A percentile compares a stretch with the other conserved stretches of the same genome.
These are phyloP conservation scores for Pilobolus umbonatus DNA, from an alignment of 192 early-diverging fungal species.

Conservation along the genomic window DNA sequence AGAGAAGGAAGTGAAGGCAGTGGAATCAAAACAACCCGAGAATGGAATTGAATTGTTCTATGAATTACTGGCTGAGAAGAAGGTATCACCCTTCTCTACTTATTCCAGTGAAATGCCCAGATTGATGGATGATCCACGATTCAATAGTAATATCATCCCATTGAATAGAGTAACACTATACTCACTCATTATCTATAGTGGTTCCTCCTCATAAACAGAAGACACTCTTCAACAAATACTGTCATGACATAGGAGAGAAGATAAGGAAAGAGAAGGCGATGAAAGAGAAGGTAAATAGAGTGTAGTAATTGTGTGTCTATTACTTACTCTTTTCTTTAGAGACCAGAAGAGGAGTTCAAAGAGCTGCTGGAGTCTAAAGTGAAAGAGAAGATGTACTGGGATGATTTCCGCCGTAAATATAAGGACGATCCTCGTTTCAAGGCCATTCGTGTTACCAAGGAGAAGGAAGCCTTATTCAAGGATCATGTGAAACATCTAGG, in stretches of 20 bases:
- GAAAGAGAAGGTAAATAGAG: constrained; percentile 30
- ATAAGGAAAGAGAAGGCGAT: constrained; percentile 45
- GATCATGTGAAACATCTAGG: constrained; percentile 48
- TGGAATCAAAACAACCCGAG: no score
- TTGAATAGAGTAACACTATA: constrained; percentile 11
- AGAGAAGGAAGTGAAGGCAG: constrained; percentile 21
- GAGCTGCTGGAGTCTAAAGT: constrained; percentile 54
- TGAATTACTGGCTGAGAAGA: constrained; percentile 59
- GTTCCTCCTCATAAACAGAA: constrained; percentile 53
- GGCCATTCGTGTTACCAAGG: constrained; percentile 48
- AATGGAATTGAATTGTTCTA: constrained; percentile 37
- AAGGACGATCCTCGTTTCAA: constrained; percentile 61
- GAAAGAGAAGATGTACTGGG: constrained; percentile 54
- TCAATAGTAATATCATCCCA: constrained; percentile 39
- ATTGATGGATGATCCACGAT: constrained; percentile 60
- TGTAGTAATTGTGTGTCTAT: constrained; percentile 1
- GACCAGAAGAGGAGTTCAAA: constrained; percentile 51
- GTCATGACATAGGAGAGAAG: constrained; percentile 54
- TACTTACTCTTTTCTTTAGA: constrained; percentile 10
- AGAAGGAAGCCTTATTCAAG: constrained; percentile 60
- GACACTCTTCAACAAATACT: constrained; percentile 68
- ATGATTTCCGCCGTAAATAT: constrained; percentile 69
- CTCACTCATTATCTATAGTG: constrained; percentile 22
- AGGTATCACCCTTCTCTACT: constrained; percentile 71
- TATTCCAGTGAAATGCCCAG: constrained; percentile 68